Conservation (phyloP, 345 rosid genomes). For the Lumnitzera racemosa region DNA sequence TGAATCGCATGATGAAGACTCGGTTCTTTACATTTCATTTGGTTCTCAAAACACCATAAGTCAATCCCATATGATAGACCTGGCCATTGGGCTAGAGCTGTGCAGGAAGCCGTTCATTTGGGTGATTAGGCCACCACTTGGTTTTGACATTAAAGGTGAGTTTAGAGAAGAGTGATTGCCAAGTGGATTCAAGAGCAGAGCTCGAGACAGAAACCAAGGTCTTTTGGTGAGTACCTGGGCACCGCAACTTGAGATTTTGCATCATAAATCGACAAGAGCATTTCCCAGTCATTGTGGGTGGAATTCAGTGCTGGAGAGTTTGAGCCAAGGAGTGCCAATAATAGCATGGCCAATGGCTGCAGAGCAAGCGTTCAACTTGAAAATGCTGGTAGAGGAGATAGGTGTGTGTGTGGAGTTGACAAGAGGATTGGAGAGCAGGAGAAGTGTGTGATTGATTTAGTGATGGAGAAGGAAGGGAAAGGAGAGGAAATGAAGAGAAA, state of each 20-base stretch:
- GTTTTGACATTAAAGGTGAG: slow-evolving; percentile 26
- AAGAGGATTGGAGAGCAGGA: slow-evolving; percentile 18
- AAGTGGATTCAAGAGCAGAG: slow-evolving; percentile 30
- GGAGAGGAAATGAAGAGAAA: slow-evolving; percentile 36
- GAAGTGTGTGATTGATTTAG: slow-evolving; percentile 27
- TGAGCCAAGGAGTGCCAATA: slow-evolving; percentile 41
- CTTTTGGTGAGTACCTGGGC: slow-evolving; percentile 44
- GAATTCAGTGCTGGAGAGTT: slow-evolving; percentile 49
- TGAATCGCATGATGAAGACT: slow-evolving; percentile 10
- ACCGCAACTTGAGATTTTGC: slow-evolving; percentile 43
- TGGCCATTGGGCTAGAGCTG: slow-evolving; percentile 36
- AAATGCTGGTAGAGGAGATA: slow-evolving; percentile 51
- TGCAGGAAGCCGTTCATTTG: slow-evolving; percentile 34
- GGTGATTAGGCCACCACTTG: slow-evolving; percentile 43
- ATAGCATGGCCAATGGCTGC: slow-evolving; percentile 56
- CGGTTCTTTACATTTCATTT: slow-evolving; percentile 41
- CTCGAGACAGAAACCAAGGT: slow-evolving; percentile 13
- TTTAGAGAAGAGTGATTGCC: slow-evolving; percentile 43
- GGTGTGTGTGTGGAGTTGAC: slow-evolving; percentile 36
- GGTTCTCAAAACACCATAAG: slow-evolving; percentile 45
- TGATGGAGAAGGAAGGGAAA: slow-evolving; percentile 23
- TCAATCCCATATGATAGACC: slow-evolving; percentile 34
- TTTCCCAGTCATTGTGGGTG: slow-evolving; percentile 54
- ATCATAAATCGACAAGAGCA: slow-evolving; percentile 36
- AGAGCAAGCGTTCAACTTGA: slow-evolving; percentile 38